Conservation (phyloP, 768 basidiomycete genomes). For the Calvatia gigantea region DNA sequence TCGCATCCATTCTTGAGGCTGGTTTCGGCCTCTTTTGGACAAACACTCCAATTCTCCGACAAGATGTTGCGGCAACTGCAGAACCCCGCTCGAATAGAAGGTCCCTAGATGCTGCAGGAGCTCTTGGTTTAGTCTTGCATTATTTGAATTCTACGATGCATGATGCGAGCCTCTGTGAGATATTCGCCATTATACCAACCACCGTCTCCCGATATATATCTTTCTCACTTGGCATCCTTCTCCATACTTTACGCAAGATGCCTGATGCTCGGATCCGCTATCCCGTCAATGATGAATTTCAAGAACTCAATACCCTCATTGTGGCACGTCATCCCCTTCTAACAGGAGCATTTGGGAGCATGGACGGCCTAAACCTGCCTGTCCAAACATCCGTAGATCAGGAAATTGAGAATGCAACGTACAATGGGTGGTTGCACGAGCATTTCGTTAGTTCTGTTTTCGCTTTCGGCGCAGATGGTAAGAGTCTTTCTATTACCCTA, state of each 20-base stretch:
- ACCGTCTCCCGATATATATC: slow-evolving; percentile 29
- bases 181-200: slow-evolving; percentile 34
- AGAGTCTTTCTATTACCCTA: not conserved
- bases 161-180: slow-evolving; percentile 32
- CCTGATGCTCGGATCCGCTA: slow-evolving; percentile 24
- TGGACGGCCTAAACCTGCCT: slow-evolving; percentile 38
- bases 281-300: slow-evolving; percentile 24
- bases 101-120: slow-evolving; percentile 30
- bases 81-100: too few species aligned
- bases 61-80: too few species aligned
- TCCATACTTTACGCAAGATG: slow-evolving; percentile 21
- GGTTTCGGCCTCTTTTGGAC: too few species aligned
- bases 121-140: slow-evolving; percentile 34
- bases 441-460: slow-evolving; percentile 38
- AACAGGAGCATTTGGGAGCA: slow-evolving; percentile 34
- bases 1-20: too few species aligned
- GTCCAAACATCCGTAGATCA: slow-evolving; percentile 32
- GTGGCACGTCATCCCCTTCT: slow-evolving; percentile 24
- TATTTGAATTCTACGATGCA: slow-evolving; percentile 30
- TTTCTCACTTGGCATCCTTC: slow-evolving; percentile 27
- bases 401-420: slow-evolving; percentile 43
- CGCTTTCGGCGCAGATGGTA: slow-evolving; percentile 32
- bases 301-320: slow-evolving; percentile 22
- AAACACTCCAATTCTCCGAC: too few species aligned
- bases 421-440: slow-evolving; percentile 39